phyloP scores from a whole-genome alignment of 805 yeast genomes.

The Sugiyamaella floridensis region DNA sequence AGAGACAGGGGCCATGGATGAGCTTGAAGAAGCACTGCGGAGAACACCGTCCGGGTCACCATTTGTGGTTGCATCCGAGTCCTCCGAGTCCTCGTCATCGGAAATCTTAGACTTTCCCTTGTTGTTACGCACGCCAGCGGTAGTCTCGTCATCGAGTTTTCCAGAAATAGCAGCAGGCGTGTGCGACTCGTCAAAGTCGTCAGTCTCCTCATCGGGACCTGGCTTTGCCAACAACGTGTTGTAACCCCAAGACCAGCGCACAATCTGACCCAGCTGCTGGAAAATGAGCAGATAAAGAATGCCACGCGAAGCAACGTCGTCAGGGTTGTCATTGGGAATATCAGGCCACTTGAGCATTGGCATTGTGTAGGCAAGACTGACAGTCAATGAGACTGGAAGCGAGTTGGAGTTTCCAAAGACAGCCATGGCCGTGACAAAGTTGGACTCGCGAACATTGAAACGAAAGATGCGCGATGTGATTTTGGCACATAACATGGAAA shows the following conservation, averaged over 20 bases:
- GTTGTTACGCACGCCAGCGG: neutral
- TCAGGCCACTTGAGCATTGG: slow-evolving; percentile 56
- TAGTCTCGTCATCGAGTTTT: slow-evolving; percentile 1
- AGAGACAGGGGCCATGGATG: neutral
- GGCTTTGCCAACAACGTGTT: slow-evolving; percentile 47
- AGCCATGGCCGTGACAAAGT: slow-evolving; percentile 94
- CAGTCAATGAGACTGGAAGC: slow-evolving; percentile 80
- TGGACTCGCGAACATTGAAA: slow-evolving; percentile 68
- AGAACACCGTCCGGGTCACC: neutral
- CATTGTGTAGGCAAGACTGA: slow-evolving; percentile 58
- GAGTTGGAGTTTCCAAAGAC: slow-evolving; percentile 95
- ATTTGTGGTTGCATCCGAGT: neutral
- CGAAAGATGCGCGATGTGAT: slow-evolving; percentile 45
- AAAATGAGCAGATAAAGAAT: slow-evolving; percentile 53
- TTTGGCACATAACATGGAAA: slow-evolving; percentile 60
- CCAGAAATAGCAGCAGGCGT: neutral
- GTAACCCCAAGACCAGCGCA: slow-evolving; percentile 71
- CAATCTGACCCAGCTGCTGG: slow-evolving; percentile 60
- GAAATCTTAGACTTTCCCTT: neutral
- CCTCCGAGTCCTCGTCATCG: neutral
- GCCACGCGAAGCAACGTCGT: slow-evolving; percentile 55
- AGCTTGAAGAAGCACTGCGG: neutral
- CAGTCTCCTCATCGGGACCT: slow-evolving; percentile 5
- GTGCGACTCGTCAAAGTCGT: slow-evolving; percentile 2
- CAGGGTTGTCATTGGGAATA: slow-evolving; percentile 46